These are phyloP conservation scores for Diaporthe eres DNA, from an alignment of 2,329 filamentous ascomycete genomes.

Conservation along the genomic window DNA sequence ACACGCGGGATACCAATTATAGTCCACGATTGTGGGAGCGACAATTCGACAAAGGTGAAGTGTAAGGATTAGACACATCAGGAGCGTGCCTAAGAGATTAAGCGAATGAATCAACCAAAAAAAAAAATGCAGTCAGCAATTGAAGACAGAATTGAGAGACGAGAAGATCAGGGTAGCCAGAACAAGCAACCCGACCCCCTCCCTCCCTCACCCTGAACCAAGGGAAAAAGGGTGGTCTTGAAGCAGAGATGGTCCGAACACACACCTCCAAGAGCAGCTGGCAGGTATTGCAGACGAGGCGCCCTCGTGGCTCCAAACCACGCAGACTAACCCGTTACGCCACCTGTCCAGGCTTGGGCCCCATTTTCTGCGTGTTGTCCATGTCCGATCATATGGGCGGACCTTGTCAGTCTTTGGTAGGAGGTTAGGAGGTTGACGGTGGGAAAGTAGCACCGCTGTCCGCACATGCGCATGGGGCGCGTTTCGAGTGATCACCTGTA, in stretches of 20 bases:
- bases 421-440: neutral
- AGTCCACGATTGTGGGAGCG: neutral
- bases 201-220: neutral
- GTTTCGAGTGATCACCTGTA: neutral
- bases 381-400: too few species aligned
- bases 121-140: neutral
- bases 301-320: neutral
- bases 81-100: neutral
- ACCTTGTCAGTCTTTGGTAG: too few species aligned
- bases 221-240: neutral
- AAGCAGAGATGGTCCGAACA: too few species aligned
- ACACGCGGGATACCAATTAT: constrained; percentile 1
- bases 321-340: neutral
- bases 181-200: neutral
- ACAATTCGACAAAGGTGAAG: neutral
- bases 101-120: neutral
- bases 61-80: neutral
- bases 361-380: too few species aligned
- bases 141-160: neutral
- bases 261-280: neutral
- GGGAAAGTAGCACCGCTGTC: neutral
- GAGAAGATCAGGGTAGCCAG: neutral
- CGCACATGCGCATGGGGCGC: neutral
- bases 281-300: neutral
- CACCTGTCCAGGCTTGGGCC: neutral